phyloP scores from a whole-genome alignment of 306 rosid genomes.

The Citrullus mucosospermus region DNA sequence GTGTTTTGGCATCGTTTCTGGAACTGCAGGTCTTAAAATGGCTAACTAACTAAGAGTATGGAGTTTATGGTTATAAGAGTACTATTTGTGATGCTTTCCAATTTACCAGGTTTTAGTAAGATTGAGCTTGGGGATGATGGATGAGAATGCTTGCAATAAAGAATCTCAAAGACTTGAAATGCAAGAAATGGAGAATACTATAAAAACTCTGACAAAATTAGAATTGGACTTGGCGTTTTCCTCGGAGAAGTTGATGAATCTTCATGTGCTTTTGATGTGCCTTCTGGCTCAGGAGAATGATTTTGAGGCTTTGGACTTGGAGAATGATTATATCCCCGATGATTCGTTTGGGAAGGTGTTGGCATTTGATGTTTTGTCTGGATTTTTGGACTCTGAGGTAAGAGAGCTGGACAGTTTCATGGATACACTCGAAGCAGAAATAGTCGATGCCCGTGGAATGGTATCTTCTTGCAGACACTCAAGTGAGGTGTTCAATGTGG shows the following conservation, averaged over 20 bases:
- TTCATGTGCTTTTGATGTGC: conserved; percentile 51
- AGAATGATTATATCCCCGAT: conserved; percentile 21
- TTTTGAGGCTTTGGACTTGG: conserved; percentile 39
- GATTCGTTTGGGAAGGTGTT: conserved; percentile 47
- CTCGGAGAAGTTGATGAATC: conserved; percentile 70
- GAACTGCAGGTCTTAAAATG: neutral
- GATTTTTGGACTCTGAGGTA: conserved; percentile 73
- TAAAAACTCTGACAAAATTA: conserved; percentile 47
- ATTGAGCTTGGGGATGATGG: conserved; percentile 38
- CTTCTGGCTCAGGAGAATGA: conserved; percentile 64
- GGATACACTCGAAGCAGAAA: conserved; percentile 55
- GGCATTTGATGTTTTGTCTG: conserved; percentile 56
- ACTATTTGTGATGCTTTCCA: neutral
- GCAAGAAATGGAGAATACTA: conserved; percentile 37
- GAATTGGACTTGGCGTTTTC: conserved; percentile 75
- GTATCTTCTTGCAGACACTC: conserved; percentile 65
- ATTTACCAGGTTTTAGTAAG: conserved; percentile 17
- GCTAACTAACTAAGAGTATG: neutral
- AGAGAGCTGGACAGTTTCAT: conserved; percentile 72
- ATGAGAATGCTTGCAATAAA: conserved; percentile 23
- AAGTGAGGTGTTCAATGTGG: conserved; percentile 30
- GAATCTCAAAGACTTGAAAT: conserved; percentile 18
- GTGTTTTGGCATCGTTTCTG: neutral
- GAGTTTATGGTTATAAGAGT: neutral
- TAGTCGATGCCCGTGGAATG: conserved; percentile 46